A percentile compares a stretch with the other conserved stretches of the same genome.
These are phyloP conservation scores for Lasiodiplodia theobromae DNA, from an alignment of 2,329 filamentous ascomycete species.

Conservation along the genomic window DNA sequence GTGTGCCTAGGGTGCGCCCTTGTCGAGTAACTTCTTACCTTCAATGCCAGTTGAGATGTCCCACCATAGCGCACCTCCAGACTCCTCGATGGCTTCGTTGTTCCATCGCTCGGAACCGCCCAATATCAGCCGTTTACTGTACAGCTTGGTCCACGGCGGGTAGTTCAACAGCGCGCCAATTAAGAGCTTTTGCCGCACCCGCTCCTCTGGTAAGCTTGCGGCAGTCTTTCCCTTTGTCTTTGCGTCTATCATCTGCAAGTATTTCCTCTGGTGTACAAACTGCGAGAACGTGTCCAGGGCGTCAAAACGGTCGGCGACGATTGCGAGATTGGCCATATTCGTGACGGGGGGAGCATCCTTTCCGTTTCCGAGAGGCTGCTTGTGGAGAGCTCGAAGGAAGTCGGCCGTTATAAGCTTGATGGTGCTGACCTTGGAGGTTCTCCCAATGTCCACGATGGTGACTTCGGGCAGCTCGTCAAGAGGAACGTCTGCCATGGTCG, in stretches of 20 bases:
- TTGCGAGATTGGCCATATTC: slow-evolving; percentile 71
- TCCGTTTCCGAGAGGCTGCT: slow-evolving; percentile 50
- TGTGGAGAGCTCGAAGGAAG: slow-evolving; percentile 72
- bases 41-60: slow-evolving; percentile 73
- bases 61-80: slow-evolving; percentile 69
- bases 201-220: slow-evolving; percentile 64
- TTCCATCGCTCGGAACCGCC: slow-evolving; percentile 69
- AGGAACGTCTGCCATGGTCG: slow-evolving; percentile 59
- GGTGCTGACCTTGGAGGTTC: slow-evolving; percentile 66
- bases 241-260: slow-evolving; percentile 50
- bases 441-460: slow-evolving; percentile 71
- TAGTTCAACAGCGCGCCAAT: slow-evolving; percentile 71
- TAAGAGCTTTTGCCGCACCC: slow-evolving; percentile 72
- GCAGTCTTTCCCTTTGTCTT: slow-evolving; percentile 52
- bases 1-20: background rate
- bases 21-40: slow-evolving; percentile 48
- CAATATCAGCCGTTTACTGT: slow-evolving; percentile 71
- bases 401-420: slow-evolving; percentile 71
- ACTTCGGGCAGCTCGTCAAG: slow-evolving; percentile 67
- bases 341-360: slow-evolving; percentile 59
- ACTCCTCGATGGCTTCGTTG: slow-evolving; percentile 39
- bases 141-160: slow-evolving; percentile 64
- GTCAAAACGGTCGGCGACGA: slow-evolving; percentile 78
- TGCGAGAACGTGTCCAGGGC: slow-evolving; percentile 63
- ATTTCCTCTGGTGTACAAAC: slow-evolving; percentile 59